A percentile compares a stretch with the other conserved stretches of the same genome.
Evolutionary conservation across 768 basidiomycete species (phyloP).

Genomic region (Phallus indusiatus): DNA sequence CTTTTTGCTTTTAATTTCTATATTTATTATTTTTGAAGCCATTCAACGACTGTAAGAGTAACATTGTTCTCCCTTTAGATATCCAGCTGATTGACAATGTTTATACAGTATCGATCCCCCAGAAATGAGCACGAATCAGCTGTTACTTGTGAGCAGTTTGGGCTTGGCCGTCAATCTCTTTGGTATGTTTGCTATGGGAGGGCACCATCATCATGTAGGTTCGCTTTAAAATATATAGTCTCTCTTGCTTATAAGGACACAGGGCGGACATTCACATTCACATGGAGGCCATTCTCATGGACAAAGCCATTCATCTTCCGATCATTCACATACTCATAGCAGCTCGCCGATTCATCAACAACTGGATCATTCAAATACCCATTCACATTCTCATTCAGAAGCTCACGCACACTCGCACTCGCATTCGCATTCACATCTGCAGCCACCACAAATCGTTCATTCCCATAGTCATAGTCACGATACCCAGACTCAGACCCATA

Average conservation of each 20-base stretch:
- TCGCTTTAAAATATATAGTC: constrained; percentile 10
- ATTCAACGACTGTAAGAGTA: constrained; percentile 76
- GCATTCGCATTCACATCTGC: constrained; percentile 22
- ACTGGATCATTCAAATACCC: constrained; percentile 23
- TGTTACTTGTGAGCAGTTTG: constrained; percentile 79
- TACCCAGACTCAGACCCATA: constrained; percentile 16
- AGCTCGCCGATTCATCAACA: constrained; percentile 2
- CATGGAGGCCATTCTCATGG: constrained; percentile 26
- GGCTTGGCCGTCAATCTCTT: constrained; percentile 93
- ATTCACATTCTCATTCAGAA: constrained; percentile 19
- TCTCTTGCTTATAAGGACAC: background rate
- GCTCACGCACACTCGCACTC: constrained; percentile 16
- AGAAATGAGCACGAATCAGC: constrained; percentile 93
- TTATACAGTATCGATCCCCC: constrained; percentile 76
- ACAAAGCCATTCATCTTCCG: constrained; percentile 11
- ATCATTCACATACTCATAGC: constrained; percentile 23
- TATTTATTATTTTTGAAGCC: constrained; percentile 98
- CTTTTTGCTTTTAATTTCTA: constrained; percentile 85
- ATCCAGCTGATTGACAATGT: background rate
- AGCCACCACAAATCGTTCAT: constrained; percentile 11
- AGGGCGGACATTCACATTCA: constrained; percentile 54
- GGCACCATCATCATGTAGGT: constrained; percentile 77
- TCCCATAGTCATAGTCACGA: constrained; percentile 14
- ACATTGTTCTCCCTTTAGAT: background rate
- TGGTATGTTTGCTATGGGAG: constrained; percentile 98